Conservation (phyloP, 78 protist genomes). For the Cavenderia fasciculata region DNA sequence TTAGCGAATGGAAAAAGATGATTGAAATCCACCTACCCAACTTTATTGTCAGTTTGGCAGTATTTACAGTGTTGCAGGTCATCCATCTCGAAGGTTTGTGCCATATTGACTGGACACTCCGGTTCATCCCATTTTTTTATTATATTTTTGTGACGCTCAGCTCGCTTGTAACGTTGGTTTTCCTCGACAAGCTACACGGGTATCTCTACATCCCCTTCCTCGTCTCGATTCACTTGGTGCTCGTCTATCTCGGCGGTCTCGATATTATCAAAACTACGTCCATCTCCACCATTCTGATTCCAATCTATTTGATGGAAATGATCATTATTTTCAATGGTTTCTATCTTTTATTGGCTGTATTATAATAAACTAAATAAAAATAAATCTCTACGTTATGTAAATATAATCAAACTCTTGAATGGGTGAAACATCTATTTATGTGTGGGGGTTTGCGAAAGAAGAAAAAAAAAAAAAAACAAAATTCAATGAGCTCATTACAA, state of each 20-base stretch:
- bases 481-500: too few relatives aligned
- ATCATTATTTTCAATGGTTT: neutral
- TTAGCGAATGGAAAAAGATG: neutral
- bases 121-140: conserved; percentile 40
- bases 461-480: too few relatives aligned
- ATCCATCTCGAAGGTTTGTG: neutral
- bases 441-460: too few relatives aligned
- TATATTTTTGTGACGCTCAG: neutral
- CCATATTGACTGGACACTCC: neutral
- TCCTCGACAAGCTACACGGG: neutral
- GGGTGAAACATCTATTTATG: too few relatives aligned
- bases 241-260: neutral
- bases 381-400: too few relatives aligned
- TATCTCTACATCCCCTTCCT: neutral
- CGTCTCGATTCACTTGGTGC: neutral
- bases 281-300: neutral
- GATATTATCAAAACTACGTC: neutral
- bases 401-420: too few relatives aligned
- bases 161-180: neutral
- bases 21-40: neutral
- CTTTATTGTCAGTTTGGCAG: neutral
- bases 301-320: neutral
- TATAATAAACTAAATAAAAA: neutral
- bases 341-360: neutral
- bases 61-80: neutral